Base-by-base conservation (phyloP, 768 basidiomycete genomes). In the Collybia sp. region DNA sequence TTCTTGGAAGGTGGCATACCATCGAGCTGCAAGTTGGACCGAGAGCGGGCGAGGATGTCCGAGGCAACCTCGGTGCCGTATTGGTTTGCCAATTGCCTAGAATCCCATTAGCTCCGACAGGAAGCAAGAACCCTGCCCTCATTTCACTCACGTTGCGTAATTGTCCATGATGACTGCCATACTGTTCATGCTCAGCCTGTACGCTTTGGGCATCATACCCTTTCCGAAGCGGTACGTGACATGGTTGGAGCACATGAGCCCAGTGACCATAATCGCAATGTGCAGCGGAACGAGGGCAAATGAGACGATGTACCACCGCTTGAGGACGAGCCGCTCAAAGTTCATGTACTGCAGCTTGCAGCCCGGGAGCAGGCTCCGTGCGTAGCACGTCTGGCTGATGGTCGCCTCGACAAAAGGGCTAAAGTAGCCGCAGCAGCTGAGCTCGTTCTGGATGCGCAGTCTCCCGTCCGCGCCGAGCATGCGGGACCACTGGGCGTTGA, bases 141-240 rank as follows among this genome's bases (percentile, higher is more conserved):
- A 33, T 42, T 40, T 9, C 30, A 68, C 73, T 30, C 45, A 88
- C 87, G 71, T 81, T 9, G 86, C 85, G 59, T 88, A 91, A 46
- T 80, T 81, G 46, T 92, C 88, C 84, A 91, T 83, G 59, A 93
- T 86, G 18, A 84, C 76, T 0, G 80, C 85, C 80, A 91, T 86
- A 41, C 75, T 80, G 46, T 68, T 75, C 68, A 77, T 64, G 59
- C 82, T 80, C 31, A 92, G 69, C 35, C 87, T 70, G 59, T 93
- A 92, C 25, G 82, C 77, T 70, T 87, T 83, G 18, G 88, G 90
- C 76, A 86, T 89, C 80, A 91, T 82, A 39, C 90, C 89, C 69
- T 92, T 92, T 0, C 88, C 88, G 61, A 92, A 91, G 31, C 88
- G 70, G 55, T 90, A 90, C 40, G 88, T 91, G 60, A 92, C 79